These are phyloP conservation scores for Mycena capillaripes DNA, from an alignment of 768 basidiomycete genomes.

Conservation along the genomic window DNA sequence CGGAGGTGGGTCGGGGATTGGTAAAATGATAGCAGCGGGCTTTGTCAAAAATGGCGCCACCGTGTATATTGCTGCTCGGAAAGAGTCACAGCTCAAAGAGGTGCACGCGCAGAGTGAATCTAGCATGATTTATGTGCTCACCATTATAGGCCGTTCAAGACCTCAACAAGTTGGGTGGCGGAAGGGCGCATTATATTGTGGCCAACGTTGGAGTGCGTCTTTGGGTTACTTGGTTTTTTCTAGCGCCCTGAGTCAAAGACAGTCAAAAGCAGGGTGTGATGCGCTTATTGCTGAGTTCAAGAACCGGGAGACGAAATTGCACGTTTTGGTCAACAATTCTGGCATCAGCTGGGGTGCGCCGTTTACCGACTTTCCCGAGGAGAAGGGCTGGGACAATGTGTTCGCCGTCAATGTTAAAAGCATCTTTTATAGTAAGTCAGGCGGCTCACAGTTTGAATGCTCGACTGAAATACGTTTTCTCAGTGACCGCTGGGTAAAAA, in stretches of 20 bases:
- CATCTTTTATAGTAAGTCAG: slow-evolving; percentile 27
- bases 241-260: slow-evolving; percentile 63
- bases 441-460: too few relatives aligned
- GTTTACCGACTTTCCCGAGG: slow-evolving; percentile 62
- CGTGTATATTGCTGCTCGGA: slow-evolving; percentile 50
- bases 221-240: slow-evolving; percentile 58
- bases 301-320: slow-evolving; percentile 64
- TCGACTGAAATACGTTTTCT: too few relatives aligned
- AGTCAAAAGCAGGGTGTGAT: slow-evolving; percentile 54
- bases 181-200: slow-evolving; percentile 29
- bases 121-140: neutral
- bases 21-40: slow-evolving; percentile 78
- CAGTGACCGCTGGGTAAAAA: slow-evolving; percentile 36
- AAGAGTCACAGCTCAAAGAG: slow-evolving; percentile 35
- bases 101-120: neutral
- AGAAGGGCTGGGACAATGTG: slow-evolving; percentile 38
- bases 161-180: slow-evolving; percentile 28
- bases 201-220: slow-evolving; percentile 53
- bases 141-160: slow-evolving; percentile 2
- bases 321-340: slow-evolving; percentile 76
- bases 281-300: slow-evolving; percentile 63
- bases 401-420: slow-evolving; percentile 28
- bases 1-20: slow-evolving; percentile 76
- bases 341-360: slow-evolving; percentile 69
- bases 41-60: slow-evolving; percentile 72